Evolutionary conservation across 352 stramenopile genomes (phyloP), one percentile per base, ranked within the genome.

Genomic region (Pythium vanterpoolii): DNA sequence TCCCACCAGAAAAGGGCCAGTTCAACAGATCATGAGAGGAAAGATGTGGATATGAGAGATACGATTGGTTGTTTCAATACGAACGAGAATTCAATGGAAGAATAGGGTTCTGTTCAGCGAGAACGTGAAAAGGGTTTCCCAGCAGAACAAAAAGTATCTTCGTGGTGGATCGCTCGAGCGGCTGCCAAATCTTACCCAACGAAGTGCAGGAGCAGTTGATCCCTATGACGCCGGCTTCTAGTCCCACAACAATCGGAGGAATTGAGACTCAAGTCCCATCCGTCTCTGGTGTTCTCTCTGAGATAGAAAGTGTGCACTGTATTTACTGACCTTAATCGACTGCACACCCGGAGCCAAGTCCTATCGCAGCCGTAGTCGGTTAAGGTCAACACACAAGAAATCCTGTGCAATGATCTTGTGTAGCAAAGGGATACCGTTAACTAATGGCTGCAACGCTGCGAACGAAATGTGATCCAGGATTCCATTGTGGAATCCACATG

Each of bases 121-220:
- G 54, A 60, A 63, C 46, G 28, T 31, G 46, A 68, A 69, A 62
- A 50, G 30, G 34, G 56, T 34, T 43, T 34, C 28, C 10, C 38
- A 49, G 23, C 26, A 42, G 34, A 43, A 48, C 62, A 48, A 66
- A 71, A 71, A 71, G 63, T 71, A 71, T 71, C 63, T 71, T 71
- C 24, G 16, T 53, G 52, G 45, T 57, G 46, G 55, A 68, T 45
- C 54, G 21, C 7, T 4, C 49, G 46, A 26, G 46, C 45, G 52
- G 53, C 46, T 68, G 52, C 50, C 16, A 57, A 30, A n/a, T 19
- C 46, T 39, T 30, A 40, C 33, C 54, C 40, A 23, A 43, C 47
- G 38, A 40, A 31, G 27, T 21, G 30, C 40, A 23, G 33, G 27
- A 34, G 46, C 26, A 51, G 26, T 51, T 51, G 44, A 51, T 51